Percentiles rank a stretch among this genome's conserved stretches.
These are phyloP conservation scores for Laetiporus sulphureus DNA, from an alignment of 1,284 basidiomycete species.

Conservation along the genomic window DNA sequence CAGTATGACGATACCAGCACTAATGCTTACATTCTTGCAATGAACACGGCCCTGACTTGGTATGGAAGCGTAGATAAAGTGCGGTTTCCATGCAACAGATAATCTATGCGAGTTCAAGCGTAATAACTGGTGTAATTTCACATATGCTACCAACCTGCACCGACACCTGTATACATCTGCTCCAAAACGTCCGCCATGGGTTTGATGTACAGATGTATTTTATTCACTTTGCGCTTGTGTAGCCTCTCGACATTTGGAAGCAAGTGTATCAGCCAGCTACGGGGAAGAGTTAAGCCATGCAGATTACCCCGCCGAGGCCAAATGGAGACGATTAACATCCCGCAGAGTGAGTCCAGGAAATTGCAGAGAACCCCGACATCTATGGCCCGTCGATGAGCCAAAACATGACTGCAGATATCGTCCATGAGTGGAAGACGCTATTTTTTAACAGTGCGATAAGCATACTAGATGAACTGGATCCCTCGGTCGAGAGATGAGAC, in stretches of 20 bases:
- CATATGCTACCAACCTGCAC: conserved; percentile 13
- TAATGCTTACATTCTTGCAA: conserved; percentile 33
- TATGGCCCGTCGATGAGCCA: conserved; percentile 27
- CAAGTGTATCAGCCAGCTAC: conserved; percentile 36
- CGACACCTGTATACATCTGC: conserved; percentile 25
- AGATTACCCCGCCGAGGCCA: too few species aligned
- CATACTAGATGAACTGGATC: conserved; percentile 19
- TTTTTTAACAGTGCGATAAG: neutral
- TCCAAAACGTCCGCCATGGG: conserved; percentile 25
- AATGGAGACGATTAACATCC: conserved; percentile 30
- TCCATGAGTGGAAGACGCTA: neutral
- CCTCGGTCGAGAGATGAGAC: conserved; percentile 23
- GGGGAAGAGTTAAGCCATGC: conserved; percentile 40
- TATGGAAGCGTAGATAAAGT: conserved; percentile 14
- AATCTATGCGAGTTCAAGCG: too few species aligned
- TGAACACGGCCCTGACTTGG: conserved; percentile 27
- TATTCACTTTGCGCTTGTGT: conserved; percentile 2
- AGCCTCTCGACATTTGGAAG: conserved; percentile 4
- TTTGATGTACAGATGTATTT: conserved; percentile 16
- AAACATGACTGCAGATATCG: conserved; percentile 27
- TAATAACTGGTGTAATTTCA: neutral
- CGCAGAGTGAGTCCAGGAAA: conserved; percentile 36
- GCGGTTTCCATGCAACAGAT: conserved; percentile 25
- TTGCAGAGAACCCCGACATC: conserved; percentile 40
- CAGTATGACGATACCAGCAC: neutral